Percentiles rank a stretch among this genome's conserved stretches.
Evolutionary conservation across 2,329 filamentous ascomycete species (phyloP).

Genomic region (Hysterium pulicare): DNA sequence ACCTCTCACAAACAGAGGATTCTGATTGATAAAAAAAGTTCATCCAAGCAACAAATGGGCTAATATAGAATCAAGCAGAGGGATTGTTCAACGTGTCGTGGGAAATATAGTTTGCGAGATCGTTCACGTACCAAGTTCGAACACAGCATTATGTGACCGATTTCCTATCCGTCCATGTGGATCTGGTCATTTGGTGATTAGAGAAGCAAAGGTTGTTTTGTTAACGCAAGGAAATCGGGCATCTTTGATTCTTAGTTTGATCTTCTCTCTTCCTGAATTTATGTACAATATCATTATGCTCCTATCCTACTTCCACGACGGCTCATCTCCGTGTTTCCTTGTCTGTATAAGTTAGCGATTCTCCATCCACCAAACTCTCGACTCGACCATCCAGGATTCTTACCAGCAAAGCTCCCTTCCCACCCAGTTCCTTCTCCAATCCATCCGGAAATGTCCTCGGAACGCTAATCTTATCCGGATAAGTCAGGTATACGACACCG

Average conservation of each 20-base stretch:
- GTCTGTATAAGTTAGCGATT: background rate
- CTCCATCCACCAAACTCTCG: background rate
- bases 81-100: background rate
- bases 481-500: conserved; percentile 37
- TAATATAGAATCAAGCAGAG: too few relatives aligned
- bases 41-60: too few relatives aligned
- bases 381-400: conserved; percentile 13
- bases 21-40: too few relatives aligned
- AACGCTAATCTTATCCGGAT: conserved; percentile 46
- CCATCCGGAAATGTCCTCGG: conserved; percentile 47
- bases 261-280: background rate
- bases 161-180: background rate
- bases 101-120: background rate
- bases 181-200: background rate
- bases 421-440: conserved; percentile 48
- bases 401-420: conserved; percentile 40
- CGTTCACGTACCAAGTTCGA: background rate
- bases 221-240: background rate
- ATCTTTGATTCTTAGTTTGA: background rate
- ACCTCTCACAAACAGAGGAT: too few relatives aligned
- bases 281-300: background rate
- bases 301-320: background rate
- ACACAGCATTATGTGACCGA: background rate
- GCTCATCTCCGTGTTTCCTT: background rate
- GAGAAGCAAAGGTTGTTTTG: background rate